These are phyloP conservation scores for Lentinula sp. DNA, from an alignment of 768 basidiomycete genomes.

Conservation along the genomic window DNA sequence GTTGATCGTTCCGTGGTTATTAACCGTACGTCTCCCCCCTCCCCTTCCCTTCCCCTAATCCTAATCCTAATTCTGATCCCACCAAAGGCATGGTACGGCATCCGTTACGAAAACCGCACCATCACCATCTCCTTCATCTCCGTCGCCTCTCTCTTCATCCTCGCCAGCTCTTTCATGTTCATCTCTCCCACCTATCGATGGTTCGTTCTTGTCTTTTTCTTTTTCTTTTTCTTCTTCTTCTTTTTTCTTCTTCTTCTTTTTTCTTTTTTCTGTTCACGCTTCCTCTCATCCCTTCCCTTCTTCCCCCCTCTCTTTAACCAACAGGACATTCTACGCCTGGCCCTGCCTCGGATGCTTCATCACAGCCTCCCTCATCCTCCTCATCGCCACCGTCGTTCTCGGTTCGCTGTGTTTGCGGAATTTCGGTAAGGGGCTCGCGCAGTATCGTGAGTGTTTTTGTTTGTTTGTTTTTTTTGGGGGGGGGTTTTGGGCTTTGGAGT, in stretches of 20 bases:
- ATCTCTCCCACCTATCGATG: not conserved
- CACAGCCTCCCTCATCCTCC: conserved; percentile 14
- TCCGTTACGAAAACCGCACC: conserved; percentile 36
- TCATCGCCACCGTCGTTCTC: conserved; percentile 30
- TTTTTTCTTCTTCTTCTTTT: no score
- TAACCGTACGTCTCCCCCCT: conserved; percentile 30
- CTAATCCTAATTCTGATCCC: no score
- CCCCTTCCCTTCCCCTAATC: no score
- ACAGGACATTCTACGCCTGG: conserved; percentile 16
- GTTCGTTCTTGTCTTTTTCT: no score
- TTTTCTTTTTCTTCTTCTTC: no score
- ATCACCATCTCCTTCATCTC: conserved; percentile 38
- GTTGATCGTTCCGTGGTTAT: conserved; percentile 48
- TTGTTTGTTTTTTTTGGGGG: no score
- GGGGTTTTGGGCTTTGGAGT: no score
- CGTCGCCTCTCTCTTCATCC: conserved; percentile 29
- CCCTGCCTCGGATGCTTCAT: conserved; percentile 25
- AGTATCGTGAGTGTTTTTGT: conserved; percentile 12
- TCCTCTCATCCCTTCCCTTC: no score
- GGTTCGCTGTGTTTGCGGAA: conserved; percentile 44
- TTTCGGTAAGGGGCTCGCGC: conserved; percentile 48
- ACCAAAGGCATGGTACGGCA: conserved; percentile 46
- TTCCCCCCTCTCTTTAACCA: no score
- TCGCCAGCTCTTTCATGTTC: conserved; percentile 38
- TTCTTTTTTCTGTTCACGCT: no score